Evolutionary conservation across 176 grass and related monocot genomes (phyloP).

Genomic region (Bonia amplexicaulis): DNA sequence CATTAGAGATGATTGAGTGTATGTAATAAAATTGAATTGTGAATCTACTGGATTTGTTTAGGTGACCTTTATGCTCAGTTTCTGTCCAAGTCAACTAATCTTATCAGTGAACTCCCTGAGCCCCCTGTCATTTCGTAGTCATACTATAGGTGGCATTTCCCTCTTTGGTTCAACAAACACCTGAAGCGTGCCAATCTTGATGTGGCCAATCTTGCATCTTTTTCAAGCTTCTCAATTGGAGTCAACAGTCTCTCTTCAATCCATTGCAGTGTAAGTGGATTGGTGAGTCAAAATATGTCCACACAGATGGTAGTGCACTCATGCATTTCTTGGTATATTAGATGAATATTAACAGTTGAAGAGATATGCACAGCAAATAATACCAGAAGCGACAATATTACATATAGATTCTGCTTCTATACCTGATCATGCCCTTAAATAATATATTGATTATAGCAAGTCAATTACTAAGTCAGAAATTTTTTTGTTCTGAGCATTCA

Average conservation of each 20-base stretch:
- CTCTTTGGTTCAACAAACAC: conserved; percentile 92
- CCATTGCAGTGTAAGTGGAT: conserved; percentile 39
- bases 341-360: not conserved
- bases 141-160: conserved; percentile 8
- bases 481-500: not conserved
- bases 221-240: conserved; percentile 54
- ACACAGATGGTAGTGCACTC: not conserved
- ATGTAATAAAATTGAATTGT: not conserved
- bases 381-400: not conserved
- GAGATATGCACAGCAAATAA: not conserved
- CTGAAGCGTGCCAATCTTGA: conserved; percentile 80
- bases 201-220: conserved; percentile 51
- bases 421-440: conserved; percentile 25
- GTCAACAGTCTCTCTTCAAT: conserved; percentile 81
- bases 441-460: not conserved
- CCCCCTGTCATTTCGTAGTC: not conserved
- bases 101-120: not conserved
- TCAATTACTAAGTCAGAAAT: not conserved
- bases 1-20: conserved; percentile 5
- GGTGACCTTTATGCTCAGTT: not conserved
- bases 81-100: conserved; percentile 18
- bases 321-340: conserved; percentile 7
- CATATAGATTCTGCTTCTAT: not conserved
- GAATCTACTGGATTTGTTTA: not conserved
- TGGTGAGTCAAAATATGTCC: conserved; percentile 22